Conservation (phyloP, 2,329 filamentous ascomycete species). For the Aspergillus pseudoterreus region DNA sequence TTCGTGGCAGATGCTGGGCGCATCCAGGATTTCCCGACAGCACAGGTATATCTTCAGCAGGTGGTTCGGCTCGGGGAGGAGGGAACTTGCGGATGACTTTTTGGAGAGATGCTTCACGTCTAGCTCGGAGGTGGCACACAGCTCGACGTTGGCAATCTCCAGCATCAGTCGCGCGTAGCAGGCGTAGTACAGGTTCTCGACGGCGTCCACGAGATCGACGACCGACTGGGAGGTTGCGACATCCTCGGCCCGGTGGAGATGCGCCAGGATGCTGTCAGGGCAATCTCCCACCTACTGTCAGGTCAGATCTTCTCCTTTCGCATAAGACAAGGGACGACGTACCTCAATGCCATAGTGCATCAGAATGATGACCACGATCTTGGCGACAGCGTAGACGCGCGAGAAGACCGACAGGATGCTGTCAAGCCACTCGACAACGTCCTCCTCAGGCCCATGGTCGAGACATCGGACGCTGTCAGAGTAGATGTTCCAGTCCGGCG, state of each 20-base stretch:
- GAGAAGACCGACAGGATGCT: slow-evolving; percentile 28
- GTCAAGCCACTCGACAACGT: slow-evolving; percentile 20
- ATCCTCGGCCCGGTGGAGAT: slow-evolving; percentile 29
- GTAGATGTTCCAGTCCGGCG: slow-evolving; percentile 27
- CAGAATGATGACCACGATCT: slow-evolving; percentile 30
- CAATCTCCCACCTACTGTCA: slow-evolving; percentile 27
- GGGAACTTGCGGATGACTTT: slow-evolving; percentile 11
- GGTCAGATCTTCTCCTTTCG: not conserved
- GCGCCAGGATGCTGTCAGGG: slow-evolving; percentile 25
- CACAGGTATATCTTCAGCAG: slow-evolving; percentile 30
- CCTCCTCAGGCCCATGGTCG: slow-evolving; percentile 16
- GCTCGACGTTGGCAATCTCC: slow-evolving; percentile 34
- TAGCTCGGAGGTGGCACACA: slow-evolving; percentile 29
- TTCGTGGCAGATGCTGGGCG: slow-evolving; percentile 21
- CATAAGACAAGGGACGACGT: not conserved
- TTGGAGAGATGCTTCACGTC: slow-evolving; percentile 17
- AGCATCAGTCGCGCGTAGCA: slow-evolving; percentile 34
- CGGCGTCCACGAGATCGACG: slow-evolving; percentile 27
- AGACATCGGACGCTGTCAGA: slow-evolving; percentile 10
- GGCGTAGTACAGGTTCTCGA: slow-evolving; percentile 36
- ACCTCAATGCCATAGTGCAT: slow-evolving; percentile 34
- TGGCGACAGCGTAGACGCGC: slow-evolving; percentile 35
- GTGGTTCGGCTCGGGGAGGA: slow-evolving; percentile 33
- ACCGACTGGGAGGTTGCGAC: slow-evolving; percentile 25
- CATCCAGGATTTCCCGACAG: slow-evolving; percentile 31